Conservation (phyloP, 192 early-diverging fungal genomes). For the Backusella macrospora region DNA sequence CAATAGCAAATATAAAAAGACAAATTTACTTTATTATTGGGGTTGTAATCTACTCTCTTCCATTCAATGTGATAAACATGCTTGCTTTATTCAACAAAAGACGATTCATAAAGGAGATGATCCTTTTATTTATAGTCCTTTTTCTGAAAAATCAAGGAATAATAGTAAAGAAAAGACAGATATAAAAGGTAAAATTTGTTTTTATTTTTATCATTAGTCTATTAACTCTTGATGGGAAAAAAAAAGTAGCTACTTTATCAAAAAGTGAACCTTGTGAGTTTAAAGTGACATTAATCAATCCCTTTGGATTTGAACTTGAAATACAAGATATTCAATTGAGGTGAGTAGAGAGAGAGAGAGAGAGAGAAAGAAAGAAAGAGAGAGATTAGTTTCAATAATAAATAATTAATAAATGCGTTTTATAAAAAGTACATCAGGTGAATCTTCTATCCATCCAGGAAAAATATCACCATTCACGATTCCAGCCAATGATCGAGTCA, state of each 20-base stretch:
- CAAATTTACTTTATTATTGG: slow-evolving; percentile 48
- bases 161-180: background rate
- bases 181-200: background rate
- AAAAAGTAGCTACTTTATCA: slow-evolving; percentile 54
- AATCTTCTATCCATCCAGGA: slow-evolving; percentile 53
- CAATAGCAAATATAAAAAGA: slow-evolving; percentile 44
- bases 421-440: slow-evolving; percentile 57
- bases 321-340: slow-evolving; percentile 63
- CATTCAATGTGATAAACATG: slow-evolving; percentile 39
- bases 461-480: slow-evolving; percentile 52
- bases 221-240: background rate
- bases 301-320: slow-evolving; percentile 79
- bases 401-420: background rate
- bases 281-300: slow-evolving; percentile 72
- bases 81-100: slow-evolving; percentile 22
- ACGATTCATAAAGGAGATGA: slow-evolving; percentile 41
- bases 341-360: too few relatives aligned
- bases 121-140: slow-evolving; percentile 82
- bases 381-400: background rate
- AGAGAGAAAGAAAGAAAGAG: too few relatives aligned
- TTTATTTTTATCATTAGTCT: too few relatives aligned
- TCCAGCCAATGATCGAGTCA: slow-evolving; percentile 62
- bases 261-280: slow-evolving; percentile 69
- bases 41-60: slow-evolving; percentile 53
- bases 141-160: slow-evolving; percentile 53